Percentiles rank a stretch among this genome's conserved stretches.
phyloP scores from a whole-genome alignment of 164 flowering plant genomes.

The Vitis rupestris region DNA sequence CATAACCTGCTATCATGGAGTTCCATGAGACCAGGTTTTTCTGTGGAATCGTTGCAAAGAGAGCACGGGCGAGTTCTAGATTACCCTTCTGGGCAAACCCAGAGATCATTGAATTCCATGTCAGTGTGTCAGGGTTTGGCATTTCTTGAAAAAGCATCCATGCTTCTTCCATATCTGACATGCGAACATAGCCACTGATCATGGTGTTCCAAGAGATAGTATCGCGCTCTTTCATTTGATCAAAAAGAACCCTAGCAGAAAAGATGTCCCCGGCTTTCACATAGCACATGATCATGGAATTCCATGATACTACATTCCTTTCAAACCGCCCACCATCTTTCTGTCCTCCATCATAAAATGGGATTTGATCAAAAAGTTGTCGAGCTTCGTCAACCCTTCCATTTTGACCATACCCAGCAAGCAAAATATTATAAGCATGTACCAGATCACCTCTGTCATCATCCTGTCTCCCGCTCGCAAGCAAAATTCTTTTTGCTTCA shows the following conservation, averaged over 20 bases:
- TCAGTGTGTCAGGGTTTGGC: slow-evolving; percentile 37
- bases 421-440: slow-evolving; percentile 48
- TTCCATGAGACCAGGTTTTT: slow-evolving; percentile 43
- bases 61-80: slow-evolving; percentile 28
- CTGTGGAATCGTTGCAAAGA: slow-evolving; percentile 28
- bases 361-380: slow-evolving; percentile 39
- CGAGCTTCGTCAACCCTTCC: slow-evolving; percentile 40
- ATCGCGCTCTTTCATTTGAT: slow-evolving; percentile 44
- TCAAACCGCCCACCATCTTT: slow-evolving; percentile 15
- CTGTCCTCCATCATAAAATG: slow-evolving; percentile 6
- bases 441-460: slow-evolving; percentile 23
- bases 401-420: slow-evolving; percentile 49
- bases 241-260: slow-evolving; percentile 45
- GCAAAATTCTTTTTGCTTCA: slow-evolving; percentile 28
- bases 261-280: slow-evolving; percentile 35
- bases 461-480: slow-evolving; percentile 5
- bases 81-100: slow-evolving; percentile 33
- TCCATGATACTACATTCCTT: slow-evolving; percentile 51
- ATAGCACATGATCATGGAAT: slow-evolving; percentile 51
- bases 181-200: slow-evolving; percentile 42
- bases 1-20: slow-evolving; percentile 42
- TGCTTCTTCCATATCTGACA: slow-evolving; percentile 37
- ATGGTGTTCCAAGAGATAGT: slow-evolving; percentile 50
- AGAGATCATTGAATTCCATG: slow-evolving; percentile 49
- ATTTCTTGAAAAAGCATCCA: slow-evolving; percentile 33